These are phyloP conservation scores for Didymella lethalis DNA, from an alignment of 2,329 filamentous ascomycete genomes.

Conservation along the genomic window DNA sequence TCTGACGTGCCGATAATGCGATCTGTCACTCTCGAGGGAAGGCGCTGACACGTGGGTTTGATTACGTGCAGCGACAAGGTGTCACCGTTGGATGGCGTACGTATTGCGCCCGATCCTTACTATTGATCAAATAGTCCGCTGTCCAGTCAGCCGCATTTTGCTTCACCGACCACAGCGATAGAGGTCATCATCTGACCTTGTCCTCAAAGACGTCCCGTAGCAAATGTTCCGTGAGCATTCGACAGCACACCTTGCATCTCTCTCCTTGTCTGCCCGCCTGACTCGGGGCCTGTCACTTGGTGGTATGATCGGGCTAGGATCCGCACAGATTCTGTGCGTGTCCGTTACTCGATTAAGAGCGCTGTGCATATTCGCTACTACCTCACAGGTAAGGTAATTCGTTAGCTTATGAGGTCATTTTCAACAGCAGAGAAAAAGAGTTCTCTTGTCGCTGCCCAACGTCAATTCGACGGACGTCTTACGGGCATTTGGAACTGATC, in stretches of 20 bases:
- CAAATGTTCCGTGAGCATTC: constrained; percentile 6
- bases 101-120: constrained; percentile 12
- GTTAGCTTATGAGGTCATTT: constrained; percentile 12
- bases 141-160: constrained; percentile 20
- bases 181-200: constrained; percentile 13
- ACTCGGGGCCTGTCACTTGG: constrained; percentile 17
- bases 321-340: constrained; percentile 20
- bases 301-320: constrained; percentile 22
- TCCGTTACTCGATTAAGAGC: constrained; percentile 27
- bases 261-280: constrained; percentile 10
- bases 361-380: constrained; percentile 24
- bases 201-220: background rate
- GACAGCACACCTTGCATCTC: constrained; percentile 25
- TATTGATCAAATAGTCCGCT: constrained; percentile 11
- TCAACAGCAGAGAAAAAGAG: constrained; percentile 2
- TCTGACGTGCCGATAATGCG: constrained; percentile 11
- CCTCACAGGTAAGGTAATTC: background rate
- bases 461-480: background rate
- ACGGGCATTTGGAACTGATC: background rate
- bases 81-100: constrained; percentile 23
- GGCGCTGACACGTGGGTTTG: constrained; percentile 31
- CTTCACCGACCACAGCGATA: constrained; percentile 19
- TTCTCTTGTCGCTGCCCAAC: background rate
- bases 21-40: constrained; percentile 22
- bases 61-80: constrained; percentile 27